phyloP scores from a whole-genome alignment of 129 eudicot species.

The Sambucus nigra region DNA sequence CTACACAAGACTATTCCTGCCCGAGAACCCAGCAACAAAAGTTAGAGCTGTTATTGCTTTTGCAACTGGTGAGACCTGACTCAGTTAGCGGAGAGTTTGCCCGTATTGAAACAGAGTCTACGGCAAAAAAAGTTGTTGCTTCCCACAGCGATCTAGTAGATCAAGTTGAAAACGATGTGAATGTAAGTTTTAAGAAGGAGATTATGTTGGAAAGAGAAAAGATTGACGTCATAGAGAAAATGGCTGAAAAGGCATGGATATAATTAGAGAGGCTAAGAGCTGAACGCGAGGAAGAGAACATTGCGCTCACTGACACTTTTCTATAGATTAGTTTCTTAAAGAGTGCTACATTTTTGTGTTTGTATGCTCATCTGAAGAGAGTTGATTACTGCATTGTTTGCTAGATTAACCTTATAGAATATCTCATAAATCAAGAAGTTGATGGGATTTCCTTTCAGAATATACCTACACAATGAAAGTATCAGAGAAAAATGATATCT shows the following conservation, averaged over 20 bases:
- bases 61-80: constrained; percentile 77
- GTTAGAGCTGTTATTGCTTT: constrained; percentile 94
- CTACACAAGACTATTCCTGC: constrained; percentile 90
- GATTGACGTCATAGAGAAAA: constrained; percentile 49
- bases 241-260: constrained; percentile 72
- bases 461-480: constrained; percentile 96
- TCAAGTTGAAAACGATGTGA: constrained; percentile 81
- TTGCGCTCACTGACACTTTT: too few relatives aligned
- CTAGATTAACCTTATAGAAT: neutral
- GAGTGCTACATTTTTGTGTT: neutral
- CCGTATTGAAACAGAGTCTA: constrained; percentile 88
- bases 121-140: constrained; percentile 91
- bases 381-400: too few relatives aligned
- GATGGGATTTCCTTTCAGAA: constrained; percentile 38
- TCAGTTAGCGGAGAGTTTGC: constrained; percentile 85
- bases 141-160: constrained; percentile 82
- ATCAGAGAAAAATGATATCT: constrained; percentile 82
- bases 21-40: constrained; percentile 89
- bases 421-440: constrained; percentile 4
- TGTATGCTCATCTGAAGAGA: too few relatives aligned
- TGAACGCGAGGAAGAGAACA: constrained; percentile 63
- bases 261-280: constrained; percentile 58
- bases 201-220: constrained; percentile 68
- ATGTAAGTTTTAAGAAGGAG: constrained; percentile 63
- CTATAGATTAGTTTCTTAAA: neutral